Evolutionary conservation across 1,284 basidiomycete genomes (phyloP).

Genomic region (Mycosarcoma mackinlayi): DNA sequence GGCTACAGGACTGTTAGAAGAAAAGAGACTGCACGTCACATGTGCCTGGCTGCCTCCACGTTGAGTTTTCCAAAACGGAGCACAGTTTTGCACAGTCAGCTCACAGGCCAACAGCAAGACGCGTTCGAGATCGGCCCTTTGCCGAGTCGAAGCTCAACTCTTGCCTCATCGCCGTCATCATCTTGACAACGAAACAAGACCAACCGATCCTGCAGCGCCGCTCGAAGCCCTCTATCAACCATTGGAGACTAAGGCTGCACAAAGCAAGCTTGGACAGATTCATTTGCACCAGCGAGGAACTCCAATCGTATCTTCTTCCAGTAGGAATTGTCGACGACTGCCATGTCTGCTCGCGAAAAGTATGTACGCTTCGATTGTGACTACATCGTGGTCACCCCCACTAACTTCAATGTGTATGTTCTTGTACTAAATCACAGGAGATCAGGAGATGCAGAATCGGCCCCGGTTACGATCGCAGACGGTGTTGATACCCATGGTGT

Average conservation of each 20-base stretch:
- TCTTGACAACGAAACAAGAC: background rate
- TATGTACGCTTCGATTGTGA: background rate
- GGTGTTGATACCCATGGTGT: conserved; percentile 37
- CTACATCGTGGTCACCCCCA: background rate
- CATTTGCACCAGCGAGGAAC: background rate
- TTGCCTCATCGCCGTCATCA: background rate
- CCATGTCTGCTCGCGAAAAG: conserved; percentile 39
- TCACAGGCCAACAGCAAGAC: background rate
- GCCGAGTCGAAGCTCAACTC: background rate
- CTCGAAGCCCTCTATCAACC: too few relatives aligned
- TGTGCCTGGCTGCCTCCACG: background rate
- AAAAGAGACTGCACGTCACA: background rate
- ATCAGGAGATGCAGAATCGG: conserved; percentile 39
- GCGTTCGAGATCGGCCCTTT: conserved; percentile 10
- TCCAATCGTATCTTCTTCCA: background rate
- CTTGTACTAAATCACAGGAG: background rate
- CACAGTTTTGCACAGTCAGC: conserved; percentile 16
- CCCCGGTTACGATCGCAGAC: conserved; percentile 29
- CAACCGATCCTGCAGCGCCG: background rate
- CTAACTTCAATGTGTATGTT: background rate
- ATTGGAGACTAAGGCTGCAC: too few relatives aligned
- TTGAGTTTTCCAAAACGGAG: background rate
- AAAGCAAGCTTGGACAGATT: background rate
- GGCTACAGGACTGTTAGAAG: background rate
- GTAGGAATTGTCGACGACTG: too few relatives aligned